These are phyloP conservation scores for Cladosporium colombiae DNA, from an alignment of 2,329 filamentous ascomycete genomes.

Conservation along the genomic window DNA sequence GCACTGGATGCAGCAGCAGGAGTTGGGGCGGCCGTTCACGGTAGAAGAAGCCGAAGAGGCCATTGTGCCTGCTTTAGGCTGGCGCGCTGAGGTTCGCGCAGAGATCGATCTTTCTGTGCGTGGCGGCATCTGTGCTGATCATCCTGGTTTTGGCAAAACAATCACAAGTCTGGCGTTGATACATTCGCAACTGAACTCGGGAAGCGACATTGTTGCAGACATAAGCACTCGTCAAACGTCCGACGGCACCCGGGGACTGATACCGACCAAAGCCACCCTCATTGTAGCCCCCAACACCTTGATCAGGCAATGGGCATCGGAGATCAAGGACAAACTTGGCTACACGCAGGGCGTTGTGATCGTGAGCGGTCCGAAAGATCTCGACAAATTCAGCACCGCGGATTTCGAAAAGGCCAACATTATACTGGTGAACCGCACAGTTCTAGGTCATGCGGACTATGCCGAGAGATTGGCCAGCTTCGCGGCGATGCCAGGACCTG, in stretches of 20 bases:
- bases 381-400: conserved; percentile 46
- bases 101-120: conserved; percentile 45
- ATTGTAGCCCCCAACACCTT: conserved; percentile 60
- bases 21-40: conserved; percentile 48
- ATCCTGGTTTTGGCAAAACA: conserved; percentile 69
- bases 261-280: conserved; percentile 58
- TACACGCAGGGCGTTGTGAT: conserved; percentile 44
- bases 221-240: not conserved
- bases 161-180: conserved; percentile 60
- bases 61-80: conserved; percentile 46
- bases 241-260: conserved; percentile 31
- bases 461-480: conserved; percentile 53
- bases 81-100: conserved; percentile 60
- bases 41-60: conserved; percentile 61
- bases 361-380: conserved; percentile 42
- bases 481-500: conserved; percentile 48
- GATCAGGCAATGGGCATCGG: conserved; percentile 58
- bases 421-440: conserved; percentile 55
- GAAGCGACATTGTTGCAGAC: not conserved
- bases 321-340: conserved; percentile 52
- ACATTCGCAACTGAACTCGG: conserved; percentile 37
- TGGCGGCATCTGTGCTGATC: conserved; percentile 64
- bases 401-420: conserved; percentile 54
- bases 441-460: conserved; percentile 53
- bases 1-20: conserved; percentile 61